Evolutionary conservation across 495 filamentous ascomycete genomes (phyloP).

Genomic region (Cetradonia linearis): DNA sequence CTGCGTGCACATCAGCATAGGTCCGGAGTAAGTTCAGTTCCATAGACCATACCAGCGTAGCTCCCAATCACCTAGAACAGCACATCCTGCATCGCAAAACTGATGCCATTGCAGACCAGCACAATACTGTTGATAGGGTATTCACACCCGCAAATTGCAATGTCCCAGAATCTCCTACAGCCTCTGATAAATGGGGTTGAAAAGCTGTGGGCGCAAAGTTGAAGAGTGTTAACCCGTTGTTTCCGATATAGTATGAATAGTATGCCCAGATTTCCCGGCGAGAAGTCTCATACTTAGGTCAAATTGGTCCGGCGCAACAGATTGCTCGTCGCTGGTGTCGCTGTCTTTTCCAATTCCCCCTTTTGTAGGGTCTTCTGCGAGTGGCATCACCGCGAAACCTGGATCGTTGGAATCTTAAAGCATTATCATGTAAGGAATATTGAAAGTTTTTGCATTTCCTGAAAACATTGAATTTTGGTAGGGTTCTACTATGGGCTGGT

Average conservation of each 20-base stretch:
- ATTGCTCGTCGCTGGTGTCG: slow-evolving; percentile 25
- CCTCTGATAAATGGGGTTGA: slow-evolving; percentile 52
- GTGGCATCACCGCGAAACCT: slow-evolving; percentile 17
- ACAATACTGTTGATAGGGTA: slow-evolving; percentile 53
- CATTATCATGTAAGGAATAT: background rate
- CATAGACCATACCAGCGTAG: slow-evolving; percentile 33
- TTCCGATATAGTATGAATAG: slow-evolving; percentile 59
- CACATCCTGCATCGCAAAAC: slow-evolving; percentile 51
- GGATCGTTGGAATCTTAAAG: slow-evolving; percentile 22
- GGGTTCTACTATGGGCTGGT: too few species aligned
- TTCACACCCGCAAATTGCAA: slow-evolving; percentile 42
- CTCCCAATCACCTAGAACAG: slow-evolving; percentile 51
- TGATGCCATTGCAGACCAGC: slow-evolving; percentile 51
- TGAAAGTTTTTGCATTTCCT: too few species aligned
- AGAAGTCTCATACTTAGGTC: slow-evolving; percentile 42
- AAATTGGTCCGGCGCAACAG: slow-evolving; percentile 40
- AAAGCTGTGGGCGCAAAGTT: slow-evolving; percentile 60
- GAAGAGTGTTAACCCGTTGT: slow-evolving; percentile 57
- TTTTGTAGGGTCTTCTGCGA: slow-evolving; percentile 19
- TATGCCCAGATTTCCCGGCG: slow-evolving; percentile 54
- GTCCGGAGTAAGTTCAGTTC: background rate
- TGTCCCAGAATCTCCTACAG: slow-evolving; percentile 39
- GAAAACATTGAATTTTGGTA: too few species aligned
- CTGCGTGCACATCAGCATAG: slow-evolving; percentile 25
- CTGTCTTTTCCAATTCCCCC: slow-evolving; percentile 18